Evolutionary conservation across 805 yeast genomes (phyloP).

Genomic region (Helenozyma rhizophorensis): DNA sequence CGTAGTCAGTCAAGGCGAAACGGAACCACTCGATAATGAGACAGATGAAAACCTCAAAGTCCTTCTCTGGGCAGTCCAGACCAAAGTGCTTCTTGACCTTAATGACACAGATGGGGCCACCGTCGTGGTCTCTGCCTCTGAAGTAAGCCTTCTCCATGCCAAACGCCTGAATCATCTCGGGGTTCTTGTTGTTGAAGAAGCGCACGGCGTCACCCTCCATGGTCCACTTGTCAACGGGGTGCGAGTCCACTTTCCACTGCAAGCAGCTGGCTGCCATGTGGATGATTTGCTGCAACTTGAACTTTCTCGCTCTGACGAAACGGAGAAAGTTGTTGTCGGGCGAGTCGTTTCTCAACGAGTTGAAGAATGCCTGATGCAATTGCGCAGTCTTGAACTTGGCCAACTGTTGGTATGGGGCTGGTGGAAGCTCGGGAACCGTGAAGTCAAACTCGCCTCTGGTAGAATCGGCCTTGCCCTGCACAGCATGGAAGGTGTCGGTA

Average conservation of each 20-base stretch:
- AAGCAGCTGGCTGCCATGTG: slow-evolving; percentile 13
- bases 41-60: slow-evolving; percentile 16
- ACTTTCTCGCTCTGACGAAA: slow-evolving; percentile 16
- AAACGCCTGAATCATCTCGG: slow-evolving; percentile 13
- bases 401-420: slow-evolving; percentile 6
- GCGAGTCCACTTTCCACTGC: slow-evolving; percentile 13
- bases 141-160: slow-evolving; percentile 15
- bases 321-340: slow-evolving; percentile 16
- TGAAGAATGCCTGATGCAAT: slow-evolving; percentile 14
- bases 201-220: slow-evolving; percentile 13
- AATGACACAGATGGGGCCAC: slow-evolving; percentile 16
- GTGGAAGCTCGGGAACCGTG: slow-evolving; percentile 5
- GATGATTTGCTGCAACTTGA: slow-evolving; percentile 8
- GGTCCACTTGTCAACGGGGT: slow-evolving; percentile 23
- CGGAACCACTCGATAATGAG: slow-evolving; percentile 42
- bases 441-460: slow-evolving; percentile 9
- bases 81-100: slow-evolving; percentile 20
- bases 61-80: slow-evolving; percentile 20
- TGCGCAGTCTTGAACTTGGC: slow-evolving; percentile 8
- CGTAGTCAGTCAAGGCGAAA: slow-evolving; percentile 10
- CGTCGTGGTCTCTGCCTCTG: slow-evolving; percentile 13
- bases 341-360: slow-evolving; percentile 12
- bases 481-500: slow-evolving; percentile 3
- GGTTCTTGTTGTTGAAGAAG: slow-evolving; percentile 9
- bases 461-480: slow-evolving; percentile 9